Evolutionary conservation across 176 grass and related monocot species (phyloP).

Genomic region (Puya raimondii): DNA sequence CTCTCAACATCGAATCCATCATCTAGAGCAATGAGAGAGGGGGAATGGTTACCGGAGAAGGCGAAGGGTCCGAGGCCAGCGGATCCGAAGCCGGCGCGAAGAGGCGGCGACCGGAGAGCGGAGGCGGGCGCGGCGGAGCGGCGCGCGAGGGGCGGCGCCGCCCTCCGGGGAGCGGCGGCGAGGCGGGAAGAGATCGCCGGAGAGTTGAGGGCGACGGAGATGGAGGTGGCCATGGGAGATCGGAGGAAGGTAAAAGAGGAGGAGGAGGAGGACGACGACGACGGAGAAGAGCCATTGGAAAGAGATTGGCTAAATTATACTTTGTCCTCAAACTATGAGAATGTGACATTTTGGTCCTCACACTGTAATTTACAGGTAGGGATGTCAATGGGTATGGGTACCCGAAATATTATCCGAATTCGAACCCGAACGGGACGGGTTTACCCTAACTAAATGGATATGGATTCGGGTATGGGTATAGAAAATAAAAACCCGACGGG

Average conservation of each 20-base stretch:
- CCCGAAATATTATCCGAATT: no score
- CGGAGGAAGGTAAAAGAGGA: constrained; percentile 15
- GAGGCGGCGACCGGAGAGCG: neutral
- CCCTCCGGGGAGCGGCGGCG: constrained; percentile 10
- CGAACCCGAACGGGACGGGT: no score
- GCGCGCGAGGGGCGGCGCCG: neutral
- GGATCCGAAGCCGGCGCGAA: constrained; percentile 1
- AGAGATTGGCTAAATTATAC: no score
- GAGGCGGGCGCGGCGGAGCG: neutral
- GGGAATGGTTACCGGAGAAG: constrained; percentile 2
- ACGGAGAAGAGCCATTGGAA: neutral
- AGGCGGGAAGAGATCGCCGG: constrained; percentile 2
- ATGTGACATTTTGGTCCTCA: no score
- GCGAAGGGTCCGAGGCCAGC: neutral
- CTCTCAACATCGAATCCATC: no score
- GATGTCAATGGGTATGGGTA: no score
- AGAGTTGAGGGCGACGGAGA: constrained; percentile 16
- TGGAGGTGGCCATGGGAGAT: constrained; percentile 29
- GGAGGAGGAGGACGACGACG: constrained; percentile 4
- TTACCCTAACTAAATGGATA: no score
- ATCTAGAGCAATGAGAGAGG: no score
- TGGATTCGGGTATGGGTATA: no score
- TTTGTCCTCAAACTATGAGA: no score
- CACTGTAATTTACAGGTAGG: no score
- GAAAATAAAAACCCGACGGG: no score